Evolutionary conservation across 805 yeast species (phyloP).

Genomic region (Candida nemodendra): DNA sequence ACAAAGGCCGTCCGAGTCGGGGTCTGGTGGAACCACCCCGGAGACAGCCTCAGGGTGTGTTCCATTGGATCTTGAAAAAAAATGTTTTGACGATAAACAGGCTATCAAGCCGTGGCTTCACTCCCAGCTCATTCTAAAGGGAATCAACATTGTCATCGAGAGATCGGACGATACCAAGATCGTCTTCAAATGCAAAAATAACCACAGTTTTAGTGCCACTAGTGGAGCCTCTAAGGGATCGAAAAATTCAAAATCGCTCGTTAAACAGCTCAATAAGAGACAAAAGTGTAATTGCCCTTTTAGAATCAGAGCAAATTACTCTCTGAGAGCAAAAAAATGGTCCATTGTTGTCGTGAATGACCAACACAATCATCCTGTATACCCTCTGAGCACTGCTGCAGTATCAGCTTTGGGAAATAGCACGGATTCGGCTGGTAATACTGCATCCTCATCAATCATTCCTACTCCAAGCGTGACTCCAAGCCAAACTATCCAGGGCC

Average conservation of each 20-base stretch:
- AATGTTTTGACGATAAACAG: constrained; percentile 39
- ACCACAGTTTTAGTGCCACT: constrained; percentile 19
- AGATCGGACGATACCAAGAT: constrained; percentile 60
- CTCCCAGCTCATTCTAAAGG: constrained; percentile 44
- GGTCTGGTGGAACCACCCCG: not conserved
- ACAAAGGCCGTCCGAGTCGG: not conserved
- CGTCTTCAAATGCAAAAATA: constrained; percentile 58
- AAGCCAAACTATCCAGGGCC: constrained; percentile 5
- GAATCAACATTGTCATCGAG: constrained; percentile 59
- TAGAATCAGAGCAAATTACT: constrained; percentile 61
- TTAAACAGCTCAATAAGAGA: constrained; percentile 17
- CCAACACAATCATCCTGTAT: constrained; percentile 53
- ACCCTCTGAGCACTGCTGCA: constrained; percentile 16
- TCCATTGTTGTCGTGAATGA: constrained; percentile 59
- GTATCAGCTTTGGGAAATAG: not conserved
- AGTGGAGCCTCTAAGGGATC: constrained; percentile 7
- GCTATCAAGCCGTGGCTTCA: constrained; percentile 65
- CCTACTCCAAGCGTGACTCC: constrained; percentile 11
- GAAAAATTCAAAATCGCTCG: constrained; percentile 9
- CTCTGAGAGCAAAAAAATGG: constrained; percentile 54
- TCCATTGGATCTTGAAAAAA: constrained; percentile 20
- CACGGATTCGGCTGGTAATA: not conserved
- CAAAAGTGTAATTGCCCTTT: constrained; percentile 52
- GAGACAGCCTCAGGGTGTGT: not conserved
- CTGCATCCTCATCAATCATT: not conserved